Evolutionary conservation across 805 yeast genomes (phyloP).

Genomic region (Candida hispaniensis): DNA sequence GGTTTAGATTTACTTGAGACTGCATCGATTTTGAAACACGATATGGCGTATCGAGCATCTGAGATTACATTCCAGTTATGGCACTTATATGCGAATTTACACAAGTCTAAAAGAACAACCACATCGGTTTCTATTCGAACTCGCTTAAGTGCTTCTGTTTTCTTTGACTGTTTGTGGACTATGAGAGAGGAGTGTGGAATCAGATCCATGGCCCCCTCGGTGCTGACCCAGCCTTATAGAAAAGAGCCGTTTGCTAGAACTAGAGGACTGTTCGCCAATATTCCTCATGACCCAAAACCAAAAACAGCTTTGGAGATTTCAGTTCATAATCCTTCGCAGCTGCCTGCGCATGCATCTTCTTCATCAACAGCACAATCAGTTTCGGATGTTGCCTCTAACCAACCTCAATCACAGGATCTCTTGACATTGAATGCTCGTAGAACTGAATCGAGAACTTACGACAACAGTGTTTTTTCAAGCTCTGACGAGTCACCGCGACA

Average conservation of each 20-base stretch:
- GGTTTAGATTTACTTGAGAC: conserved; percentile 43
- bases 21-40: conserved; percentile 83
- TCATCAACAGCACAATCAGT: background rate
- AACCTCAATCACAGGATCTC: conserved; percentile 1
- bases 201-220: conserved; percentile 33
- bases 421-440: background rate
- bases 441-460: too few species aligned
- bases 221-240: conserved; percentile 21
- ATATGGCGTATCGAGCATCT: conserved; percentile 82
- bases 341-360: conserved; percentile 3
- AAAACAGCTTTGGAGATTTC: conserved; percentile 7
- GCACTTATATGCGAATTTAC: conserved; percentile 67
- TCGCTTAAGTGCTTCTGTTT: conserved; percentile 85
- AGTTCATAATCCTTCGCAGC: conserved; percentile 8
- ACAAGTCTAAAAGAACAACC: conserved; percentile 22
- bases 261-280: conserved; percentile 11
- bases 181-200: conserved; percentile 82
- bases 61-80: conserved; percentile 93
- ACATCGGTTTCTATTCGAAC: conserved; percentile 43
- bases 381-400: conserved; percentile 5
- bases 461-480: too few species aligned
- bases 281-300: conserved; percentile 14
- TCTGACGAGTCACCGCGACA: too few species aligned
- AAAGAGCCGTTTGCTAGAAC: conserved; percentile 3
- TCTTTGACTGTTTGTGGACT: conserved; percentile 81